Evolutionary conservation across 257 asterid species (phyloP), one percentile per base, ranked within the genome.

Genomic region (Knoxia roxburghii): DNA sequence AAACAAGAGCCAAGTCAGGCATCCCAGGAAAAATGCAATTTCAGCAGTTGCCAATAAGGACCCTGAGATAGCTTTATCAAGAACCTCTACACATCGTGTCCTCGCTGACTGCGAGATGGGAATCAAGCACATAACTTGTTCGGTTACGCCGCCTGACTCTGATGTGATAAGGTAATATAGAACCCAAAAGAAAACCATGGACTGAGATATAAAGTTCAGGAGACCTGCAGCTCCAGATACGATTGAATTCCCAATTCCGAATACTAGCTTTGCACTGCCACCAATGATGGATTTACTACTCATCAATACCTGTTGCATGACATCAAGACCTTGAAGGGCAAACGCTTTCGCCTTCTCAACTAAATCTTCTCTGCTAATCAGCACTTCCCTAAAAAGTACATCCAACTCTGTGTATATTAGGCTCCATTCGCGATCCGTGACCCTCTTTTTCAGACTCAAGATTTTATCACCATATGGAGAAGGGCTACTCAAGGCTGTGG

Each of bases 91-190:
- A 50, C 96, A 85, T 4, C 91, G 85, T 0, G 81, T 76, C 72
- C 95, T 82, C 7, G 95, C 91, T 4, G 90, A 81, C 13, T 77
- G 73, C 4, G 99, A 81, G 40, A 94, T 83, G 30, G 99, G 99
- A 60, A 94, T 82, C 99, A 94, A 84, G 17, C 55, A 65, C 85
- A 94, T 94, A 0, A 80, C 96, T 54, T 94, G 99, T 51, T 94
- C 97, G 1, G 99, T 90, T n/a, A 87, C 99, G 2, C 97, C 99
- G 59, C 99, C 99, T 0, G 97, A 88, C 54, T 88, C 99, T 0
- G 99, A 85, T 24, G 97, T 94, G 69, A 94, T 90, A n/a, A 94
- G 81, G 68, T 80, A 94, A 57, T 87, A 90, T 75, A 94, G 75
- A 51, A 90, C 95, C 95, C 95, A 94, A 55, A 90, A 80, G 84